Conservation (phyloP, 2,329 filamentous ascomycete genomes). For the Coniochaeta sp. region DNA sequence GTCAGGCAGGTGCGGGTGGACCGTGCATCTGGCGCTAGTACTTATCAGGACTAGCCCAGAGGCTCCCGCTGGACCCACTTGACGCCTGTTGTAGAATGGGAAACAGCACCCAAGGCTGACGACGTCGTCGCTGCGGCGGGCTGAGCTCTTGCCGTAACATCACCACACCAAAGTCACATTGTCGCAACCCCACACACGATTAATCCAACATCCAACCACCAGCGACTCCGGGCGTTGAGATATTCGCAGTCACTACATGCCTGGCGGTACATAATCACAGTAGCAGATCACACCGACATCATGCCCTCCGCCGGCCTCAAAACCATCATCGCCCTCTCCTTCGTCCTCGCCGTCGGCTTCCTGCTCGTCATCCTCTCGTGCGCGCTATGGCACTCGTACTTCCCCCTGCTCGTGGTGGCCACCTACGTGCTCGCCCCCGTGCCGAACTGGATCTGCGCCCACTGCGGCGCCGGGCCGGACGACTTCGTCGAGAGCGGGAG, state of each 20-base stretch:
- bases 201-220: neutral
- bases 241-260: neutral
- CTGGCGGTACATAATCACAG: neutral
- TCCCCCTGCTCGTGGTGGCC: conserved; percentile 88
- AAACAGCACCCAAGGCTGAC: conserved; percentile 5
- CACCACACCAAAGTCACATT: conserved; percentile 1
- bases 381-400: conserved; percentile 90
- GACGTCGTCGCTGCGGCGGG: conserved; percentile 1
- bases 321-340: conserved; percentile 97
- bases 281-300: conserved; percentile 19
- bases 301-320: conserved; percentile 84
- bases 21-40: neutral
- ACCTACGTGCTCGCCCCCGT: conserved; percentile 91
- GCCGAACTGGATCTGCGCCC: conserved; percentile 91
- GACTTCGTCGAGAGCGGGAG: conserved; percentile 87
- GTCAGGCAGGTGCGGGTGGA: neutral
- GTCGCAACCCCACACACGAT: neutral
- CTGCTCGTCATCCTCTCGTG: conserved; percentile 97
- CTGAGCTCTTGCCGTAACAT: neutral
- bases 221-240: neutral
- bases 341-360: conserved; percentile 97
- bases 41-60: neutral
- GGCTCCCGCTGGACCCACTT: neutral
- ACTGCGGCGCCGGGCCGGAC: conserved; percentile 76
- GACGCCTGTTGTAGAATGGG: neutral